A percentile compares a stretch with the other conserved stretches of the same genome.
phyloP scores from a whole-genome alignment of 768 basidiomycete genomes.

The Boletus pseudo-olivaceus region DNA sequence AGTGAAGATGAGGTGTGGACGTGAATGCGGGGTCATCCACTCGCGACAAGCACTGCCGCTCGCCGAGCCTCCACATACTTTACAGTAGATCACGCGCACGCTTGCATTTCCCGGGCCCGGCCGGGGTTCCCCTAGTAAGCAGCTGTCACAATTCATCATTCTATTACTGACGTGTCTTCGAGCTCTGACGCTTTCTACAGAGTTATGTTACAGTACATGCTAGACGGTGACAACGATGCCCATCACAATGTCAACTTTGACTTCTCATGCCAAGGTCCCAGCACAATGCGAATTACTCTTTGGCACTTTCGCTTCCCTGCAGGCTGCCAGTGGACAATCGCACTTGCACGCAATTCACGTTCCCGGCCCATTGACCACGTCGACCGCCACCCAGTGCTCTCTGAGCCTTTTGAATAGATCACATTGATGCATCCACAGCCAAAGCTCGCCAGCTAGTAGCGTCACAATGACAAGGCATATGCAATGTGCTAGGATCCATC shows the following conservation, averaged over 20 bases:
- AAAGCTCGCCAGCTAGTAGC: background rate
- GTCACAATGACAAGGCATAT: background rate
- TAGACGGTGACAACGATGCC: background rate
- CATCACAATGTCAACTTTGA: background rate
- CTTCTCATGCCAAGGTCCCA: background rate
- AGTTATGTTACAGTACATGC: background rate
- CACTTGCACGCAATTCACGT: background rate
- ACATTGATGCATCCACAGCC: background rate
- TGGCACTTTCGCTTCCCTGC: no score
- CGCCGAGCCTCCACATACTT: background rate
- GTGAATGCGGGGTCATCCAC: constrained; percentile 11
- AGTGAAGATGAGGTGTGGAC: background rate
- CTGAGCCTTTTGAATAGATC: background rate
- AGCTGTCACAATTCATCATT: background rate
- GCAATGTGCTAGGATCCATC: background rate
- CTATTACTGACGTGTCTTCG: background rate
- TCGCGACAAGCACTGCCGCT: constrained; percentile 1
- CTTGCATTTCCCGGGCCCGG: no score
- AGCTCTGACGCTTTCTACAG: background rate
- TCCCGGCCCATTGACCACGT: no score
- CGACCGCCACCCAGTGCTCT: no score
- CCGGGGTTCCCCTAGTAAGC: no score
- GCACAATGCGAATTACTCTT: no score
- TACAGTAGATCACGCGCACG: background rate
- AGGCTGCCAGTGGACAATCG: background rate